These are phyloP conservation scores for Podaxis mareebaensis DNA, from an alignment of 768 basidiomycete genomes.

Conservation along the genomic window DNA sequence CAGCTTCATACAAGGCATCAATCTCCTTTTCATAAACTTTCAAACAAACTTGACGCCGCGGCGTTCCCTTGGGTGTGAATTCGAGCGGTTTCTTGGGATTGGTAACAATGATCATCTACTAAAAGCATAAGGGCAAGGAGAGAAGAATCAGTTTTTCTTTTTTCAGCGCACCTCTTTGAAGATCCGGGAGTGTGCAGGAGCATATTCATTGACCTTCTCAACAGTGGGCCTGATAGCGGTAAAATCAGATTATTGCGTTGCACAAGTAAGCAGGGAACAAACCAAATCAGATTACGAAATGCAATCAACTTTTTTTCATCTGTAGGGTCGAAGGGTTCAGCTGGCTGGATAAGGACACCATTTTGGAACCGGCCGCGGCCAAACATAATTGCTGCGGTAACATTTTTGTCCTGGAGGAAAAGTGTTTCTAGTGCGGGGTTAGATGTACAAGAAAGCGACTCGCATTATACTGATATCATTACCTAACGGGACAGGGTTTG, in stretches of 20 bases:
- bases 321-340: slow-evolving; percentile 29
- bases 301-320: slow-evolving; percentile 28
- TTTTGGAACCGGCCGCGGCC: slow-evolving; percentile 40
- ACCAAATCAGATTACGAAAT: slow-evolving; percentile 22
- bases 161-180: slow-evolving; percentile 39
- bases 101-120: too few relatives aligned
- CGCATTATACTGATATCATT: too few relatives aligned
- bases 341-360: slow-evolving; percentile 42
- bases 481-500: too few relatives aligned
- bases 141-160: too few relatives aligned
- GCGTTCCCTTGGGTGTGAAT: too few relatives aligned
- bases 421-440: too few relatives aligned
- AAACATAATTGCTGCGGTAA: slow-evolving; percentile 37
- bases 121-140: too few relatives aligned
- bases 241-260: slow-evolving; percentile 13
- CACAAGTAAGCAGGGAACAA: too few relatives aligned
- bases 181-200: slow-evolving; percentile 35
- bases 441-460: too few relatives aligned
- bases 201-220: slow-evolving; percentile 33
- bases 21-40: slow-evolving; percentile 42
- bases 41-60: slow-evolving; percentile 32
- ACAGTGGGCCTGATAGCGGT: slow-evolving; percentile 37
- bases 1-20: slow-evolving; percentile 31
- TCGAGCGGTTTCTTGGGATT: too few relatives aligned
- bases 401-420: slow-evolving; percentile 17